Conservation (phyloP, 495 filamentous ascomycete genomes). For the Neurospora intermedia region DNA sequence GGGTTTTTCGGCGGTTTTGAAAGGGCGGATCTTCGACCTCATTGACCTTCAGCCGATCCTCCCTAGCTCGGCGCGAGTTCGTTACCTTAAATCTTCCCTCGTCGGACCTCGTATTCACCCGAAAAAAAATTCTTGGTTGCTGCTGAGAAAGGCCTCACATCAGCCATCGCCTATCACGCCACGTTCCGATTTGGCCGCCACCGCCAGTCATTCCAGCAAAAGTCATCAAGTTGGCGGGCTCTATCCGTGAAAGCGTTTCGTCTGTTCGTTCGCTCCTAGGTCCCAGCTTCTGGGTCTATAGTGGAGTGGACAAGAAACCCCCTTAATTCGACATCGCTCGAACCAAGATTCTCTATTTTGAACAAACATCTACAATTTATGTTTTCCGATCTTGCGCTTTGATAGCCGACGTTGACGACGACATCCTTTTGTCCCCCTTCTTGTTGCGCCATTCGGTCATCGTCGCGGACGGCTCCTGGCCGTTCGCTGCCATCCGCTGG, state of each 20-base stretch:
- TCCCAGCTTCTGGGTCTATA: conserved; percentile 82
- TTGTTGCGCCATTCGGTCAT: conserved; percentile 1
- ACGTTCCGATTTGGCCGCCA: background rate
- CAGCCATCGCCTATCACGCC: background rate
- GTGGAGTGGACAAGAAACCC: conserved; percentile 93
- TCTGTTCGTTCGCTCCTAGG: conserved; percentile 88
- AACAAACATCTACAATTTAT: background rate
- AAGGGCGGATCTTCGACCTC: background rate
- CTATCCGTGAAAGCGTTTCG: conserved; percentile 62
- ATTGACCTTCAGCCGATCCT: background rate
- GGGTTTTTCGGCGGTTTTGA: background rate
- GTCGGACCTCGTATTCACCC: background rate
- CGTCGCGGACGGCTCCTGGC: conserved; percentile 27
- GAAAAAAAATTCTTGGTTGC: background rate
- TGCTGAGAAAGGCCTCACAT: background rate
- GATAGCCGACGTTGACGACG: conserved; percentile 1
- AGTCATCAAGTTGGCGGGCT: conserved; percentile 96
- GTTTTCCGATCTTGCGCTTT: background rate
- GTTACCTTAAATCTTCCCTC: background rate
- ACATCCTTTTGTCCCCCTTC: background rate
- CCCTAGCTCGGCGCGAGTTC: background rate
- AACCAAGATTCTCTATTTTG: conserved; percentile 2
- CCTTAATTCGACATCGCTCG: conserved; percentile 67
- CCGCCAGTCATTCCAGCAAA: conserved; percentile 1
- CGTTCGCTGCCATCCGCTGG: conserved; percentile 32